Conservation (phyloP, 2,329 filamentous ascomycete genomes). For the Nemania sp. region DNA sequence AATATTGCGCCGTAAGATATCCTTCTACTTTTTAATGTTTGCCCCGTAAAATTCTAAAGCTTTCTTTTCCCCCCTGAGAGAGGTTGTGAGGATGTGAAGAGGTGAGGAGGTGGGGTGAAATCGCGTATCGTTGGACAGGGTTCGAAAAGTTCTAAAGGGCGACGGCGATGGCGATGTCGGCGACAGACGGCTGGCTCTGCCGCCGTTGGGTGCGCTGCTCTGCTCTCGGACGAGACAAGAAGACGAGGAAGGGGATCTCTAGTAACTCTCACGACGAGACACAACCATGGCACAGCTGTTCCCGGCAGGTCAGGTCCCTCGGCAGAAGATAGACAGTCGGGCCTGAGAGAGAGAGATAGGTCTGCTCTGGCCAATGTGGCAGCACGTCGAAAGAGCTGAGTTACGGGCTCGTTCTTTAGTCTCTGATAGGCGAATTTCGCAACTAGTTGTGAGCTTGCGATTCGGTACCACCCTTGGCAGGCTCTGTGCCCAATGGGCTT, state of each 20-base stretch:
- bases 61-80: too few relatives aligned
- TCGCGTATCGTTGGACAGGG: not conserved
- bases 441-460: constrained; percentile 15
- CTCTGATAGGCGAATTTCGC: constrained; percentile 21
- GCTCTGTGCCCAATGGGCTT: constrained; percentile 16
- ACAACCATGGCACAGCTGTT: too few relatives aligned
- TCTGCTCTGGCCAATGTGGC: too few relatives aligned
- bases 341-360: too few relatives aligned
- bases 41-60: not conserved
- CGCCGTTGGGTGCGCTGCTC: not conserved
- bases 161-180: constrained; percentile 1
- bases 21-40: not conserved
- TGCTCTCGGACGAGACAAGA: not conserved
- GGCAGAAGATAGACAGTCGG: too few relatives aligned
- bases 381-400: constrained; percentile 14
- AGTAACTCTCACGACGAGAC: too few relatives aligned
- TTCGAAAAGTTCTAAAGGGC: not conserved
- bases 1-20: not conserved
- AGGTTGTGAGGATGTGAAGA: too few relatives aligned
- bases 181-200: not conserved
- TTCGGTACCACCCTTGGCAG: constrained; percentile 19
- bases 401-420: constrained; percentile 7
- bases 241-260: too few relatives aligned
- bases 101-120: not conserved
- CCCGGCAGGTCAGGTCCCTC: too few relatives aligned